Evolutionary conservation across 1,284 basidiomycete genomes (phyloP).

Genomic region (Phylloporus sp.): DNA sequence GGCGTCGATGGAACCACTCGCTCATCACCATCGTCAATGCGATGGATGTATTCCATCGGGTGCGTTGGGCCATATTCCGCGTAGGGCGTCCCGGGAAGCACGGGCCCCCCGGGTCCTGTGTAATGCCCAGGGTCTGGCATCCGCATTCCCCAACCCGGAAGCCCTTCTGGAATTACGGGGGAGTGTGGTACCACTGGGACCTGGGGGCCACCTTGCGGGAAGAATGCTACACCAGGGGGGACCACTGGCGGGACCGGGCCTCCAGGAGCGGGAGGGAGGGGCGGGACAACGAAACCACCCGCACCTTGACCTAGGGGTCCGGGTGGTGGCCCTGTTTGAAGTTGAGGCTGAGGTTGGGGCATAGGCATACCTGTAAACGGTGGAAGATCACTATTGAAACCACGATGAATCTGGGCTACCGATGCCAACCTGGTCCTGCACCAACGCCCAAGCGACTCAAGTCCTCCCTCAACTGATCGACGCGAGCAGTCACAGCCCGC

Average conservation of each 20-base stretch:
- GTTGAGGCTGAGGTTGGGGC: constrained; percentile 24
- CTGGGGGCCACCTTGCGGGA: constrained; percentile 27
- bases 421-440: constrained; percentile 22
- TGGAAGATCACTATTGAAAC: constrained; percentile 10
- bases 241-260: constrained; percentile 23
- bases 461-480: constrained; percentile 62
- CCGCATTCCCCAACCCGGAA: constrained; percentile 20
- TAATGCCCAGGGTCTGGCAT: constrained; percentile 29
- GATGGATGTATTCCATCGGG: constrained; percentile 11
- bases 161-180: constrained; percentile 32
- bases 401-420: background rate
- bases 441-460: constrained; percentile 41
- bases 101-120: constrained; percentile 15
- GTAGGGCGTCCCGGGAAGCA: constrained; percentile 24
- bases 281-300: constrained; percentile 31
- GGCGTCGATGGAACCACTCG: constrained; percentile 29
- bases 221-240: constrained; percentile 33
- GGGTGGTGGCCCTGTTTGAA: constrained; percentile 5
- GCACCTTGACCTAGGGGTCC: constrained; percentile 8
- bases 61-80: constrained; percentile 9
- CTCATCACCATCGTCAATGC: constrained; percentile 21
- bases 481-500: constrained; percentile 60
- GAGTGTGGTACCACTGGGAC: constrained; percentile 34
- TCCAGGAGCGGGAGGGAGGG: constrained; percentile 21
- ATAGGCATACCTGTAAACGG: constrained; percentile 28